phyloP scores from a whole-genome alignment of 2,329 filamentous ascomycete genomes.

The Monosporascus sp. region DNA sequence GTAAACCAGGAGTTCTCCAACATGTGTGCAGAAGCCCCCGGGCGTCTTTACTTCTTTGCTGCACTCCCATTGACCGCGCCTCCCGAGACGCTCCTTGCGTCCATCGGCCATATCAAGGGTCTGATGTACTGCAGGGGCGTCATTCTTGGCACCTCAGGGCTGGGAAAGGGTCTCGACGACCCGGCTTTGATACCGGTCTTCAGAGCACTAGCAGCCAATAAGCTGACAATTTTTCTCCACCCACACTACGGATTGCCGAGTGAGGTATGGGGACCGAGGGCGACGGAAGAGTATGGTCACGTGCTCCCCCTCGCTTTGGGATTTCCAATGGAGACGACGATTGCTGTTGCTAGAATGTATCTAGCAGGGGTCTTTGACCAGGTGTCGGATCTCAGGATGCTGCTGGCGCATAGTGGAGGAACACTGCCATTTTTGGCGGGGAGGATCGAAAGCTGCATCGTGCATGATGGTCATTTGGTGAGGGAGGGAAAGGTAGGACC shows the following conservation, averaged over 20 bases:
- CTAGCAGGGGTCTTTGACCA: conserved; percentile 80
- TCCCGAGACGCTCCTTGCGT: conserved; percentile 53
- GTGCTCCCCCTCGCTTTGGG: conserved; percentile 81
- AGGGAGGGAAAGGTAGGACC: conserved; percentile 51
- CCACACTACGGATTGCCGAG: conserved; percentile 86
- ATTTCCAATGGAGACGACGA: conserved; percentile 89
- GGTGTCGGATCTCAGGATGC: conserved; percentile 62
- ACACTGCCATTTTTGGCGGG: conserved; percentile 86
- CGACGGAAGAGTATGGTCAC: conserved; percentile 69
- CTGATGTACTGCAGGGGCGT: conserved; percentile 74
- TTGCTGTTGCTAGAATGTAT: conserved; percentile 82
- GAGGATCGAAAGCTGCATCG: conserved; percentile 79
- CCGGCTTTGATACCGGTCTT: conserved; percentile 66
- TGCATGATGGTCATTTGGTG: conserved; percentile 74
- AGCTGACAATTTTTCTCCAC: conserved; percentile 74
- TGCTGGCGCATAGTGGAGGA: conserved; percentile 84
- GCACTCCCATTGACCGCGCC: conserved; percentile 72
- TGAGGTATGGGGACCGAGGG: conserved; percentile 71
- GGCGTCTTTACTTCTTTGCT: conserved; percentile 76
- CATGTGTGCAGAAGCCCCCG: conserved; percentile 62
- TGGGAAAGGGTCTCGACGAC: conserved; percentile 79
- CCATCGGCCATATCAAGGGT: conserved; percentile 57
- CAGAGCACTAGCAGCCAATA: conserved; percentile 57
- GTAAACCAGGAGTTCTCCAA: conserved; percentile 75
- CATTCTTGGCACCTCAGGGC: conserved; percentile 78